Evolutionary conservation across 2,329 filamentous ascomycete species (phyloP), one percentile per base, ranked within the genome.

Genomic region (Cordyceps tenuipes): DNA sequence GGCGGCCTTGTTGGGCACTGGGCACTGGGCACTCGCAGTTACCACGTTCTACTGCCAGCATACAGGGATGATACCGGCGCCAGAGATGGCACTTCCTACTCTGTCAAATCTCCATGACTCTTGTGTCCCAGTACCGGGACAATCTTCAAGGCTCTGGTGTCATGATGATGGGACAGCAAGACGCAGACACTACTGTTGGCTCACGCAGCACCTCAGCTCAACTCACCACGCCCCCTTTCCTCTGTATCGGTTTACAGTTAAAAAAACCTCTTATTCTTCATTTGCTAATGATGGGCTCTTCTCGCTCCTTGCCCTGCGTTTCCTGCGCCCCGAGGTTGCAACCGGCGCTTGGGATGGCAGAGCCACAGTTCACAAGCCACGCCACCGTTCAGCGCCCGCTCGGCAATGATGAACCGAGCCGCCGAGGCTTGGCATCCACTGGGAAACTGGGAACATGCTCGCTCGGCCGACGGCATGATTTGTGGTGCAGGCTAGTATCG

Each of bases 351-450:
- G 39, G 48, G 52, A 58, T 17, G 29, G 2, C 7, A 46, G 10
- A 9, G n/a, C n/a, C 8, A 17, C 17, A 29, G 26, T 26, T 51
- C 48, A 59, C 56, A 59, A 59, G 48, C 56, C 56, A 52, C 56
- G 23, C 23, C 23, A 23, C 23, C 2, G 23, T 23, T 23, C 23
- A 52, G 43, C 47, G 29, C 46, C 15, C 10, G 55, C 29, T 43
- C 55, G 55, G 55, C 46, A 57, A 39, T 7, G 10, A 13, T n/a
- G 46, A 31, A 21, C 55, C 55, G 55, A 50, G 7, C 55, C 46
- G 44, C 49, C 49, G 31, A 17, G 26, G 47, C 23, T 9, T 15
- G 17, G 29, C 29, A 23, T 23, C 23, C 23, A 23, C 23, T 23
- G 23, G 23, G 4, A 23, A 23, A 23, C 7, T 29, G 7, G n/a